Percentiles rank a stretch among this genome's conserved stretches.
Evolutionary conservation across 1,284 basidiomycete species (phyloP).

Genomic region (Erythrobasidium hasegawianum): DNA sequence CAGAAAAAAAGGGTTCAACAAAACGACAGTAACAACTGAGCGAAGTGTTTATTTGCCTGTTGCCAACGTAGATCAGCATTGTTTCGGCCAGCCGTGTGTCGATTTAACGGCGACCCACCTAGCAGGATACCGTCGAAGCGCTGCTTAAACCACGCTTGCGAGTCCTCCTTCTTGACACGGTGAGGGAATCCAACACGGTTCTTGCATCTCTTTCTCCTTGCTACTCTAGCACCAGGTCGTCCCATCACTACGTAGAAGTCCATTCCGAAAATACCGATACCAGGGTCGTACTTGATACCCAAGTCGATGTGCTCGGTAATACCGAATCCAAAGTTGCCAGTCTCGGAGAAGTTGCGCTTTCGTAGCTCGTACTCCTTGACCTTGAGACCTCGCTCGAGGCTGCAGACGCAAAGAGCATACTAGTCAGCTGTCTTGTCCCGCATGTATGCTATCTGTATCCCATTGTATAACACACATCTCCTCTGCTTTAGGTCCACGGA

Average conservation of each 20-base stretch:
- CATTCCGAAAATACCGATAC: constrained; percentile 58
- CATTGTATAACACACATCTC: constrained; percentile 61
- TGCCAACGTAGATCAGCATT: too few species aligned
- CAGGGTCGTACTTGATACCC: constrained; percentile 94
- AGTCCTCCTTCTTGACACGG: constrained; percentile 57
- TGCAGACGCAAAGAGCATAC: background rate
- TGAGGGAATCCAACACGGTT: constrained; percentile 82
- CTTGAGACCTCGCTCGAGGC: constrained; percentile 94
- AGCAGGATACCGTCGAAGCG: constrained; percentile 50
- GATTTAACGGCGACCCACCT: constrained; percentile 3
- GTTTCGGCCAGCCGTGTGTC: too few species aligned
- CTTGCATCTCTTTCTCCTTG: constrained; percentile 85
- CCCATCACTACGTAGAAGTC: constrained; percentile 85
- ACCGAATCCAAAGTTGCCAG: constrained; percentile 97
- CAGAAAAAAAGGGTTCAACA: background rate
- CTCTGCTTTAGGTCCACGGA: constrained; percentile 98
- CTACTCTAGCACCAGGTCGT: constrained; percentile 87
- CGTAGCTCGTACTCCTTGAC: constrained; percentile 99
- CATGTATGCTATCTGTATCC: background rate
- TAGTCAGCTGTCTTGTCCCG: background rate
- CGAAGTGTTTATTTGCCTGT: constrained; percentile 4
- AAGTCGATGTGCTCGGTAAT: constrained; percentile 95
- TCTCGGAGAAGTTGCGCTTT: constrained; percentile 89
- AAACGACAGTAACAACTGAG: background rate
- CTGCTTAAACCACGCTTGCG: constrained; percentile 98